phyloP scores from a whole-genome alignment of 108 stramenopile genomes.

The Skeletonema tropicum region DNA sequence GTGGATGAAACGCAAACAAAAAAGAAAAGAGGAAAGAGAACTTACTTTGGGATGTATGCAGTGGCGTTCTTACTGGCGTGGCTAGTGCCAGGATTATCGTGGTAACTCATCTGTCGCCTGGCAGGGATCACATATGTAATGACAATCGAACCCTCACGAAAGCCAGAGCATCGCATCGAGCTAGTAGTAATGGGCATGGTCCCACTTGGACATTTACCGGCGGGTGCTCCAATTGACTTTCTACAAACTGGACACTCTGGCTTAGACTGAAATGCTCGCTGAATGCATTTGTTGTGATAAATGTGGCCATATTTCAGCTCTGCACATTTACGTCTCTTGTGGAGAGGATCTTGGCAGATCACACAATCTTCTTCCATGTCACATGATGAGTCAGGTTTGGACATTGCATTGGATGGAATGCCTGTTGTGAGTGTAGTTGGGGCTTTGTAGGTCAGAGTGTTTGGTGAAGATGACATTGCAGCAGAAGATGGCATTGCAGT shows the following conservation, averaged over 20 bases:
- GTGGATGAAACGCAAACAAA: no score
- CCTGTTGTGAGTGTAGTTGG: constrained; percentile 4
- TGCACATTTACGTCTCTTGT: constrained; percentile 16
- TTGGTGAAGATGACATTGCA: no score
- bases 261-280: constrained; percentile 11
- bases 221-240: constrained; percentile 18
- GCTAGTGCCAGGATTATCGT: constrained; percentile 40
- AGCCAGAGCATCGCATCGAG: neutral
- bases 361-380: constrained; percentile 17
- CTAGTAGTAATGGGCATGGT: constrained; percentile 36
- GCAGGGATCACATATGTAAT: constrained; percentile 46
- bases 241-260: constrained; percentile 33
- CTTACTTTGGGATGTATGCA: constrained; percentile 45
- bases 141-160: neutral
- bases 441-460: constrained; percentile 15
- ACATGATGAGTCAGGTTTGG: constrained; percentile 6
- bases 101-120: constrained; percentile 49
- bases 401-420: constrained; percentile 12
- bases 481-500: neutral
- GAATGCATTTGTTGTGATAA: constrained; percentile 46
- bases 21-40: neutral
- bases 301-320: constrained; percentile 28
- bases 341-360: neutral
- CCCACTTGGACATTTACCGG: constrained; percentile 51
- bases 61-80: constrained; percentile 16